Percentiles rank a stretch among this genome's conserved stretches.
Conservation (phyloP, 1,284 basidiomycete species). For the Chalciporus piperatoides region DNA sequence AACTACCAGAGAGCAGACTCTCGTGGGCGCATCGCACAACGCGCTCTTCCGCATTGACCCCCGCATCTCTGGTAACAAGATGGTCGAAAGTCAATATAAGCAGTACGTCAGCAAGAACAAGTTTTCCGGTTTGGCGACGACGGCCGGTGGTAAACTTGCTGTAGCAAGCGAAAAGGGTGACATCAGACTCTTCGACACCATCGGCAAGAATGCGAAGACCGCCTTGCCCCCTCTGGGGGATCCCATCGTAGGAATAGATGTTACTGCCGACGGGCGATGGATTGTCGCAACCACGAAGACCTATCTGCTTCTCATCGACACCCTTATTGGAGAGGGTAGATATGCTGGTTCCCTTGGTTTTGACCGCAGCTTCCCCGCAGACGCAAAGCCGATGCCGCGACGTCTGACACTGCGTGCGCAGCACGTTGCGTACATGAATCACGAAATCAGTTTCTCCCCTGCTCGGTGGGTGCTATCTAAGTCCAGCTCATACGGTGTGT, state of each 20-base stretch:
- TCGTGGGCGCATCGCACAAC: constrained; percentile 92
- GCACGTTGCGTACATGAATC: constrained; percentile 94
- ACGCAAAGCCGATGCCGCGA: constrained; percentile 88
- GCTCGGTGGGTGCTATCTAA: constrained; percentile 58
- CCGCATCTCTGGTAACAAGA: constrained; percentile 84
- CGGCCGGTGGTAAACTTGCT: constrained; percentile 82
- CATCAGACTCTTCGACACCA: constrained; percentile 90
- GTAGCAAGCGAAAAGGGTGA: constrained; percentile 97
- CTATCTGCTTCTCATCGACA: constrained; percentile 94
- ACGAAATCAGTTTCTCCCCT: constrained; percentile 86
- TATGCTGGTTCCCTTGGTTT: constrained; percentile 89
- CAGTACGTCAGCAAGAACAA: constrained; percentile 95
- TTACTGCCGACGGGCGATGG: constrained; percentile 91
- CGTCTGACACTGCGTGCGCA: constrained; percentile 88
- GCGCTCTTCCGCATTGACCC: constrained; percentile 98
- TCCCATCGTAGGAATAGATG: constrained; percentile 93
- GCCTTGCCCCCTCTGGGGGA: constrained; percentile 95
- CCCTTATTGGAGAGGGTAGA: constrained; percentile 88
- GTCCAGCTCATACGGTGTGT: neutral
- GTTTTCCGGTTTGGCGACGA: constrained; percentile 93
- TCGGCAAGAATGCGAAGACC: constrained; percentile 99
- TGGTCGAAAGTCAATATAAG: constrained; percentile 95
- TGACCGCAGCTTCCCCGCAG: constrained; percentile 93
- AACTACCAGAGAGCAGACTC: constrained; percentile 88
- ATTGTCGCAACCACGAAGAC: constrained; percentile 96